These are phyloP conservation scores for Glycine soja DNA, from an alignment of 306 rosid genomes.

Conservation along the genomic window DNA sequence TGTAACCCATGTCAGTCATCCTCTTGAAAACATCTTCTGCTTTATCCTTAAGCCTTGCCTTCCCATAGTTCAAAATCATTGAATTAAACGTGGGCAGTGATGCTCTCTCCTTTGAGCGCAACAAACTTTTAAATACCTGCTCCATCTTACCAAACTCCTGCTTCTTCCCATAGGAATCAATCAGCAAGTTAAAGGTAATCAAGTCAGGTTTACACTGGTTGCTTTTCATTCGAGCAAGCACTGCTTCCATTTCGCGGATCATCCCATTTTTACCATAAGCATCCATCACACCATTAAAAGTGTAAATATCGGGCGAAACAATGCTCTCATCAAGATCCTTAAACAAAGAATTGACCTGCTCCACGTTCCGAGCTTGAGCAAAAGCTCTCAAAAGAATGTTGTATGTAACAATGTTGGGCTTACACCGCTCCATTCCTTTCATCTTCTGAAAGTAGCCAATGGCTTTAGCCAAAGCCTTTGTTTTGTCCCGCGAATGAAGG, in stretches of 20 bases:
- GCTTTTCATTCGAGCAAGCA: conserved; percentile 82
- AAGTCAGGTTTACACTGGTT: conserved; percentile 79
- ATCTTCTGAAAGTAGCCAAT: conserved; percentile 84
- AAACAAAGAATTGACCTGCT: conserved; percentile 71
- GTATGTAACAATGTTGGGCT: conserved; percentile 86
- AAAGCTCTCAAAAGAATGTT: conserved; percentile 89
- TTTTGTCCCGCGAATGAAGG: conserved; percentile 77
- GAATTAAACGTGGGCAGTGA: conserved; percentile 90
- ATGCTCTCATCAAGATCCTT: conserved; percentile 86
- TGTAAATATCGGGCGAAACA: conserved; percentile 78
- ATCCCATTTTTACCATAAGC: conserved; percentile 88
- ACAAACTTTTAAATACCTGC: conserved; percentile 87
- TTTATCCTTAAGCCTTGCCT: conserved; percentile 76
- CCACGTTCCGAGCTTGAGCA: conserved; percentile 76
- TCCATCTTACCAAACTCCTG: conserved; percentile 95
- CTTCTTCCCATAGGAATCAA: conserved; percentile 92
- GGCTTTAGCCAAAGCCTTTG: conserved; percentile 82
- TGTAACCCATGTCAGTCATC: conserved; percentile 77
- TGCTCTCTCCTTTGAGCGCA: conserved; percentile 79
- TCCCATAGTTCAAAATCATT: conserved; percentile 91
- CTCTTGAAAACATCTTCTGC: conserved; percentile 67
- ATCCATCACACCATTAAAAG: conserved; percentile 95
- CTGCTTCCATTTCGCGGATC: conserved; percentile 87
- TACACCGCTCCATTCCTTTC: conserved; percentile 89
- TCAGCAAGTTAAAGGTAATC: conserved; percentile 82